These are phyloP conservation scores for Aegilops tauschii DNA, from an alignment of 176 grass and related monocot genomes.

Conservation along the genomic window DNA sequence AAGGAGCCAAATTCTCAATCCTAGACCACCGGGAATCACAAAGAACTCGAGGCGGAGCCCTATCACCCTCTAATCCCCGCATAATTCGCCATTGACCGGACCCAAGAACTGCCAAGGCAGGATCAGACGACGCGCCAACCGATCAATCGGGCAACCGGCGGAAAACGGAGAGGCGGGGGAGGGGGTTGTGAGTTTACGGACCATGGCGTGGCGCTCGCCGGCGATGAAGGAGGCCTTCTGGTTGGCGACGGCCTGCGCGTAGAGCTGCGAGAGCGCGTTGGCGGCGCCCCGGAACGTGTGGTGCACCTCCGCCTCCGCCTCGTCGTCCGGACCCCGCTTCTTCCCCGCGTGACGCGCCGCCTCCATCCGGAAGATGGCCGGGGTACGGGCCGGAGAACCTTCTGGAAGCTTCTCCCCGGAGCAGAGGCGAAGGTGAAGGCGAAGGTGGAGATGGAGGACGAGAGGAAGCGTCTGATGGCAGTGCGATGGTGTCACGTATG, in stretches of 20 bases:
- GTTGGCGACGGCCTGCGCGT: slow-evolving; percentile 43
- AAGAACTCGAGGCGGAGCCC: not conserved
- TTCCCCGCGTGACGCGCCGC: slow-evolving; percentile 31
- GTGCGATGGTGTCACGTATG: not conserved
- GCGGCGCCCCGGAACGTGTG: slow-evolving; percentile 50
- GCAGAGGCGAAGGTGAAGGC: not conserved
- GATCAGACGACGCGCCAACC: not conserved
- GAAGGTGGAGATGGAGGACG: not conserved
- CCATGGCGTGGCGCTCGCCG: slow-evolving; percentile 48
- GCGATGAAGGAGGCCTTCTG: slow-evolving; percentile 47
- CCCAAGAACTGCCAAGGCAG: slow-evolving; percentile 4
- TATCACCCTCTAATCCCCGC: not conserved
- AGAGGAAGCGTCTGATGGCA: not conserved
- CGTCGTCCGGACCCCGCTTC: slow-evolving; percentile 42
- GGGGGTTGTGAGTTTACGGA: not conserved
- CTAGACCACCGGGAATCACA: not conserved
- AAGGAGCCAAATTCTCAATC: not conserved
- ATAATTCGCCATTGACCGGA: slow-evolving; percentile 4
- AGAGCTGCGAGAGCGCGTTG: slow-evolving; percentile 67
- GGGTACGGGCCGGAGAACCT: not conserved
- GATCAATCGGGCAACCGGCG: not conserved
- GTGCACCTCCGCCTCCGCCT: slow-evolving; percentile 56
- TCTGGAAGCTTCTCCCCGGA: slow-evolving; percentile 5
- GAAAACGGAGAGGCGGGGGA: not conserved
- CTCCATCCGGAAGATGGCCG: slow-evolving; percentile 7